These are phyloP conservation scores for Grammothele lineata DNA, from an alignment of 768 basidiomycete genomes.

Conservation along the genomic window DNA sequence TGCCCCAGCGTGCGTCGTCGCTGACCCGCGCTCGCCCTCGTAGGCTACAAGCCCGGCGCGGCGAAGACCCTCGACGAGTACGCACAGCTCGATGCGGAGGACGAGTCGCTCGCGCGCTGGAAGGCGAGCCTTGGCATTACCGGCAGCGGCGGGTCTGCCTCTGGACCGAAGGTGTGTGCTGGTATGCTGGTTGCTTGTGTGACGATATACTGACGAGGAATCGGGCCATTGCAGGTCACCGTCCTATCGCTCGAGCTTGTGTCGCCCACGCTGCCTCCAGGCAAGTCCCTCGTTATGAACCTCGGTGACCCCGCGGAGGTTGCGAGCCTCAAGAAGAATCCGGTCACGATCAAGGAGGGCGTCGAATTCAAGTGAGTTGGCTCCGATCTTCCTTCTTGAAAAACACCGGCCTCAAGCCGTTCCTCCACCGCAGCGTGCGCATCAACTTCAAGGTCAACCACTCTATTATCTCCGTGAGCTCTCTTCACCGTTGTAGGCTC, in stretches of 20 bases:
- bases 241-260: conserved; percentile 73
- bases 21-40: not conserved
- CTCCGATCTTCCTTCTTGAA: conserved; percentile 3
- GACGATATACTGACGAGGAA: not conserved
- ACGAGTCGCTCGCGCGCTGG: conserved; percentile 94
- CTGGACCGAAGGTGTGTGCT: conserved; percentile 60
- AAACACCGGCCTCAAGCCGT: too few relatives aligned
- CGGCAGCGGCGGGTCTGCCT: conserved; percentile 37
- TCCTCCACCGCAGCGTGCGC: conserved; percentile 67
- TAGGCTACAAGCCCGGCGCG: conserved; percentile 73
- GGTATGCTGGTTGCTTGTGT: conserved; percentile 2
- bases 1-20: not conserved
- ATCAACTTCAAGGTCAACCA: conserved; percentile 87
- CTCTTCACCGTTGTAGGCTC: not conserved
- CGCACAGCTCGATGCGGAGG: conserved; percentile 79
- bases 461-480: conserved; percentile 77
- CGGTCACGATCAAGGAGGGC: conserved; percentile 77
- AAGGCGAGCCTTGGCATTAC: conserved; percentile 90
- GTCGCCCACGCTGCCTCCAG: conserved; percentile 61
- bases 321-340: conserved; percentile 68
- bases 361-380: conserved; percentile 78
- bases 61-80: conserved; percentile 79
- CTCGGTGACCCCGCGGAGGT: conserved; percentile 47
- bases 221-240: conserved; percentile 46
- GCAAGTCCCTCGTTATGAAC: conserved; percentile 64